A percentile compares a stretch with the other conserved stretches of the same genome.
These are phyloP conservation scores for Globisporangium cederbergense DNA, from an alignment of 352 stramenopile species.

Conservation along the genomic window DNA sequence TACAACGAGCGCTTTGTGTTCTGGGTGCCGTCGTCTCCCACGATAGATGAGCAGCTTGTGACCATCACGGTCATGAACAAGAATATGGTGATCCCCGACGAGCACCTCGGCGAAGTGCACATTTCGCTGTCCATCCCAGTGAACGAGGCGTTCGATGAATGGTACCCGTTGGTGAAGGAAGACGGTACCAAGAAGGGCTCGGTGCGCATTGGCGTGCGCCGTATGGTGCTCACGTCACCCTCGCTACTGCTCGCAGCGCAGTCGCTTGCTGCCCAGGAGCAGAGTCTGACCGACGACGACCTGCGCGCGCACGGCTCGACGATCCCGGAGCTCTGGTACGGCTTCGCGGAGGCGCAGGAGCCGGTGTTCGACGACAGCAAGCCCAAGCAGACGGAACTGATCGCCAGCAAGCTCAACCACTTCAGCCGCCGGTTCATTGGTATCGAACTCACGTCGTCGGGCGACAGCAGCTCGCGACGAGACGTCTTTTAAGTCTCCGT, in stretches of 20 bases:
- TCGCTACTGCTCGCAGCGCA: constrained; percentile 46
- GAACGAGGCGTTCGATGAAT: constrained; percentile 67
- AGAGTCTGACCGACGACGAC: constrained; percentile 48
- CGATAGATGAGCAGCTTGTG: constrained; percentile 39
- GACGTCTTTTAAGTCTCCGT: constrained; percentile 48
- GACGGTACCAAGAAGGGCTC: constrained; percentile 55
- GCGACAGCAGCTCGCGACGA: constrained; percentile 29
- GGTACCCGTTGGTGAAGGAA: constrained; percentile 59
- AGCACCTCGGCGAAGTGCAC: constrained; percentile 71
- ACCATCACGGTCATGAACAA: constrained; percentile 49
- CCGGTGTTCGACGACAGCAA: constrained; percentile 21
- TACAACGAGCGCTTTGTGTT: constrained; percentile 78
- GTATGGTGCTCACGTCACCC: constrained; percentile 53
- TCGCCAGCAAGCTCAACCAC: constrained; percentile 56
- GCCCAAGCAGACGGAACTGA: constrained; percentile 30
- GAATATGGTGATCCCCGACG: constrained; percentile 35
- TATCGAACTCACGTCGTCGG: constrained; percentile 38
- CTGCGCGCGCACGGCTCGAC: constrained; percentile 35
- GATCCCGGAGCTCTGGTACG: constrained; percentile 59
- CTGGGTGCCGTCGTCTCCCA: constrained; percentile 48
- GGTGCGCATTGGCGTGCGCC: constrained; percentile 44
- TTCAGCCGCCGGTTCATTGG: constrained; percentile 55
- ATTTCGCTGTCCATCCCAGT: constrained; percentile 58
- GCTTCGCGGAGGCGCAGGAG: constrained; percentile 40
- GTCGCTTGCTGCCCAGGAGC: constrained; percentile 32